Evolutionary conservation across 2,329 filamentous ascomycete species (phyloP).

Genomic region (Colletotrichum lini): DNA sequence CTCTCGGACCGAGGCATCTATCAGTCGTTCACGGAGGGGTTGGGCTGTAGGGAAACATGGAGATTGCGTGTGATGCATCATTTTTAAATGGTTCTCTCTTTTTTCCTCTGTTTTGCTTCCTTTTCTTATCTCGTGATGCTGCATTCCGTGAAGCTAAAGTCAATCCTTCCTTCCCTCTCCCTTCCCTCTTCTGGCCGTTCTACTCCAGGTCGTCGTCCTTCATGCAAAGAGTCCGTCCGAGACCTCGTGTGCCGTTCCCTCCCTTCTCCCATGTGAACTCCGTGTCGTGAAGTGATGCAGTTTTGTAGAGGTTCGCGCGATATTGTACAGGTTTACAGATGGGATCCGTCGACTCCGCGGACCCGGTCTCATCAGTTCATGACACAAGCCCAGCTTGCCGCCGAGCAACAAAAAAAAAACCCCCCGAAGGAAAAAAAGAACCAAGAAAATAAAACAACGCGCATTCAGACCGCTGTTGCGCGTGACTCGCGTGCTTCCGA

Average conservation of each 20-base stretch:
- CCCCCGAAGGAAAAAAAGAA: too few species aligned
- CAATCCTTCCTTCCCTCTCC: background rate
- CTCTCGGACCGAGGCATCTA: background rate
- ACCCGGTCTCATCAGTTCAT: conserved; percentile 35
- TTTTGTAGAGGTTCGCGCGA: conserved; percentile 24
- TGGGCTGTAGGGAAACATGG: background rate
- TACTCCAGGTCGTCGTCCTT: conserved; percentile 4
- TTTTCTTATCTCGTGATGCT: conserved; percentile 11
- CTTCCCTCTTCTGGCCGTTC: background rate
- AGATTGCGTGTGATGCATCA: background rate
- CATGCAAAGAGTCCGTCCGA: conserved; percentile 5
- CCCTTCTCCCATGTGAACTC: conserved; percentile 19
- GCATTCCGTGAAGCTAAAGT: conserved; percentile 9
- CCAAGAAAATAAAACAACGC: conserved; percentile 11
- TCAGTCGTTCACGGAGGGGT: background rate
- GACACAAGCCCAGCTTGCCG: conserved; percentile 34
- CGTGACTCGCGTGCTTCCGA: conserved; percentile 32
- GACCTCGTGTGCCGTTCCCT: background rate
- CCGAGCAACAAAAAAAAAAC: conserved; percentile 19
- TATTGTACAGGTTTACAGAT: conserved; percentile 41
- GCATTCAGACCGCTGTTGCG: conserved; percentile 24
- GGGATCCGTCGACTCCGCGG: background rate
- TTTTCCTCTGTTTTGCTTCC: background rate
- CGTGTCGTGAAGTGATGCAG: conserved; percentile 27
- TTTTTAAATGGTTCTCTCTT: too few species aligned